phyloP scores from a whole-genome alignment of 164 flowering plant species.

The Piper betle region DNA sequence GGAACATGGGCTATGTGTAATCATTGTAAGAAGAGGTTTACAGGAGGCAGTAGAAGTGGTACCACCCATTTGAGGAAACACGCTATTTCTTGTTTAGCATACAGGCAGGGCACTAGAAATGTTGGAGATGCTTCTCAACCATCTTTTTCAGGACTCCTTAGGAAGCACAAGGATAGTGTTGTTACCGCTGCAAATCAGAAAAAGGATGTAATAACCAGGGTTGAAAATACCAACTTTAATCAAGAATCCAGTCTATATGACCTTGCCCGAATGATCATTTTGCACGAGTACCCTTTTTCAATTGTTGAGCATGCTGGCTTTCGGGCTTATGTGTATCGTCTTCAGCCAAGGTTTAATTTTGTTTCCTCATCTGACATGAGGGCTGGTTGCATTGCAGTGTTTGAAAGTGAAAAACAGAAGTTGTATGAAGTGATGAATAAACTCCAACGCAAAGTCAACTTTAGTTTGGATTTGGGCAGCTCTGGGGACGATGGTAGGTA shows the following conservation, averaged over 20 bases:
- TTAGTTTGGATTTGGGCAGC: background rate
- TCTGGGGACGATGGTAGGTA: background rate
- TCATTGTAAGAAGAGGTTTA: constrained; percentile 1
- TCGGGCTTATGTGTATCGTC: constrained; percentile 2
- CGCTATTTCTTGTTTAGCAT: background rate
- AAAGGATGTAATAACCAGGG: background rate
- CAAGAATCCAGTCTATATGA: constrained; percentile 5
- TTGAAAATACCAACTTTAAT: background rate
- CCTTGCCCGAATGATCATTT: constrained; percentile 8
- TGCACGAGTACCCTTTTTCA: constrained; percentile 5
- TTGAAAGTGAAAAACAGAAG: constrained; percentile 7
- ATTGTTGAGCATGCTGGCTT: constrained; percentile 6
- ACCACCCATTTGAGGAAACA: constrained; percentile 2
- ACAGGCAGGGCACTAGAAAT: background rate
- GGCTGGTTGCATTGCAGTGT: constrained; percentile 3
- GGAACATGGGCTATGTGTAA: constrained; percentile 1
- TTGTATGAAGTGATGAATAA: constrained; percentile 1
- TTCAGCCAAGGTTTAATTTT: constrained; percentile 6
- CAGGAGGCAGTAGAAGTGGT: constrained; percentile 1
- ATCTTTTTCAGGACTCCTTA: background rate
- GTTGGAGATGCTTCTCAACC: background rate
- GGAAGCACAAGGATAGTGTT: background rate
- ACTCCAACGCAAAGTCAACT: constrained; percentile 1
- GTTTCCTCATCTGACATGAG: constrained; percentile 1
- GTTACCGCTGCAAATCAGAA: background rate